Percentiles rank a stretch among this genome's conserved stretches.
These are phyloP conservation scores for Olyra latifolia DNA, from an alignment of 176 grass and related monocot species.

Conservation along the genomic window DNA sequence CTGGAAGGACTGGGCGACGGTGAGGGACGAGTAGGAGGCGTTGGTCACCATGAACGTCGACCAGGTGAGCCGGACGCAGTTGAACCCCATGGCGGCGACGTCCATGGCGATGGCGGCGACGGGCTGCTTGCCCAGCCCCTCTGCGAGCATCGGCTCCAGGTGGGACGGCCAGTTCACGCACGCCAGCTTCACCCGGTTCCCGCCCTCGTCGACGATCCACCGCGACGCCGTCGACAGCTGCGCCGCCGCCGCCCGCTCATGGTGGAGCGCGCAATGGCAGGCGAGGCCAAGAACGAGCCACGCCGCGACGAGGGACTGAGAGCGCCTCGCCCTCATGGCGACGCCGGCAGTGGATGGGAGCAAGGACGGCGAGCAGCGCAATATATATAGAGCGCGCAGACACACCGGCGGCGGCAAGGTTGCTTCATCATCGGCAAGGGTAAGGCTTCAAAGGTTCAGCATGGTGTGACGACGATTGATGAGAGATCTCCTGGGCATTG, in stretches of 20 bases:
- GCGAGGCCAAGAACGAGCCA: conserved; percentile 26
- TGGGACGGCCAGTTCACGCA: conserved; percentile 98
- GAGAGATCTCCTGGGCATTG: conserved; percentile 16
- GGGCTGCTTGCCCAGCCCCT: conserved; percentile 67
- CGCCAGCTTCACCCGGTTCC: conserved; percentile 75
- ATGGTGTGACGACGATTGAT: not conserved
- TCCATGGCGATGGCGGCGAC: conserved; percentile 52
- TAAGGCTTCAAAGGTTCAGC: conserved; percentile 41
- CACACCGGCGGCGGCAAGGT: not conserved
- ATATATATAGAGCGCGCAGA: conserved; percentile 31
- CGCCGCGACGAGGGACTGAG: conserved; percentile 31
- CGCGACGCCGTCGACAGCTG: conserved; percentile 70
- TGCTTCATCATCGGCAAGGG: conserved; percentile 22
- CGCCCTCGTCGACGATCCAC: conserved; percentile 71
- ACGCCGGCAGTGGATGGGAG: not conserved
- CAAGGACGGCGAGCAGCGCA: not conserved
- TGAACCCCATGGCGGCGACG: conserved; percentile 73
- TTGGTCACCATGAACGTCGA: conserved; percentile 71
- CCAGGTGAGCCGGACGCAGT: conserved; percentile 90
- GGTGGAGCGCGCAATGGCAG: not conserved
- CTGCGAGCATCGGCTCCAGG: conserved; percentile 74
- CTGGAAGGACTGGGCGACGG: conserved; percentile 64
- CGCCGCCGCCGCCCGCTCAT: not conserved
- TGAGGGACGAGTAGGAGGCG: conserved; percentile 56
- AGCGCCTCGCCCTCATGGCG: conserved; percentile 28